Conservation (phyloP, 202 grass and related monocot genomes). For the Saccharum hybrid region DNA sequence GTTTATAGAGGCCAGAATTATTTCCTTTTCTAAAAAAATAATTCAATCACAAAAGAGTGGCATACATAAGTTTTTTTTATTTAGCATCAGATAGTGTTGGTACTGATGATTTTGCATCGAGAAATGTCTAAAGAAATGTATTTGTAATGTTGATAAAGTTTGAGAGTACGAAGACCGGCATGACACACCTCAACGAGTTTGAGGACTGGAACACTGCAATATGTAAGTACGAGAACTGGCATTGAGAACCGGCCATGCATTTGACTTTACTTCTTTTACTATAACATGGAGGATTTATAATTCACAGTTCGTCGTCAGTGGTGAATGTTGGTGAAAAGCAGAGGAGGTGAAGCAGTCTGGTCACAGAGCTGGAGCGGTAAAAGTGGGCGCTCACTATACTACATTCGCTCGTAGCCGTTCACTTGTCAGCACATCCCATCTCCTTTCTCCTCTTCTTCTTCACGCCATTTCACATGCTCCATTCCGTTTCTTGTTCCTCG, state of each 20-base stretch:
- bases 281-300: too few relatives aligned
- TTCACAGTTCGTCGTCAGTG: not conserved
- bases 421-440: not conserved
- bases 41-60: not conserved
- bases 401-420: slow-evolving; percentile 34
- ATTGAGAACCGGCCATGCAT: not conserved
- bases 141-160: too few relatives aligned
- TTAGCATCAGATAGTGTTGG: too few relatives aligned
- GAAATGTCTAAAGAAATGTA: too few relatives aligned
- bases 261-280: too few relatives aligned
- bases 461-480: not conserved
- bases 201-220: too few relatives aligned
- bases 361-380: not conserved
- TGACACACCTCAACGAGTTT: too few relatives aligned
- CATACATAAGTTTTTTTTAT: not conserved
- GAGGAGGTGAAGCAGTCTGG: not conserved
- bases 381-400: slow-evolving; percentile 36
- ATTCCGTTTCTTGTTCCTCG: not conserved
- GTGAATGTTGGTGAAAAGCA: not conserved
- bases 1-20: too few relatives aligned
- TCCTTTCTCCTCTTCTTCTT: not conserved
- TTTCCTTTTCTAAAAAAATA: too few relatives aligned
- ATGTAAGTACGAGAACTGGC: too few relatives aligned
- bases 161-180: too few relatives aligned
- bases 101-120: too few relatives aligned